Evolutionary conservation across 768 basidiomycete genomes (phyloP), one percentile per base, ranked within the genome.

Genomic region (Rhodosporidiobolus sp.): DNA sequence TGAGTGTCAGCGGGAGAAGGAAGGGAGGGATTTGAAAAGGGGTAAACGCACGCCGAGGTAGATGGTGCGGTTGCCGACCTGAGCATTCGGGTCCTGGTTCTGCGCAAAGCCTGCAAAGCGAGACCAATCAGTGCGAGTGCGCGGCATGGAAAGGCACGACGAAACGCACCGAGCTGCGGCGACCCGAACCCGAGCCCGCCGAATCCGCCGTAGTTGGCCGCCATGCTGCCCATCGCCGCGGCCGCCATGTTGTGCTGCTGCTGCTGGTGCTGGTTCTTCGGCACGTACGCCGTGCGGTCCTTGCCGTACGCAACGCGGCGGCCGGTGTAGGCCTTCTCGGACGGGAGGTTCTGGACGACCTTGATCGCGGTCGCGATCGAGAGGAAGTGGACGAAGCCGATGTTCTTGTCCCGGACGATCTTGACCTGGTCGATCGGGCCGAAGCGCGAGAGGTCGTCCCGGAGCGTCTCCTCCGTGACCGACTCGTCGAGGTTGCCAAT

Each of bases 351-450:
- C 77, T 90, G 89, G 59, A 98, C 96, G 58, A 98, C 95, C 90
- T 98, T 97, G 76, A 90, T 94, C 24, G 96, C 96, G 53, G 91
- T 87, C 30, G 90, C 86, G 80, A 99, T 96, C 81, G 90, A 92
- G 79, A 99, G 84, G 84, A 98, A 98, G 82, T 99, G 96, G 28
- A 99, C 94, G 80, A 99, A 99, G 4, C 94, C 96, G 69, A 98
- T 98, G 79, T 96, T 96, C 86, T 97, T 97, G 84, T 99, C 96
- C 72, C 95, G 84, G 63, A 98, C 96, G 79, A 99, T 97, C 86
- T 99, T 99, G 80, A 99, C 94, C 81, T 98, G 95, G 82, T 99
- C 96, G 78, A 99, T 97, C 38, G 95, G 84, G 30, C 96, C 96
- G 79, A 95, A 99, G 54, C 90, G 86, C 78, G 89, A 89, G 32